These are phyloP conservation scores for Aspergillus sclerotialis DNA, from an alignment of 2,329 filamentous ascomycete genomes.

Conservation along the genomic window DNA sequence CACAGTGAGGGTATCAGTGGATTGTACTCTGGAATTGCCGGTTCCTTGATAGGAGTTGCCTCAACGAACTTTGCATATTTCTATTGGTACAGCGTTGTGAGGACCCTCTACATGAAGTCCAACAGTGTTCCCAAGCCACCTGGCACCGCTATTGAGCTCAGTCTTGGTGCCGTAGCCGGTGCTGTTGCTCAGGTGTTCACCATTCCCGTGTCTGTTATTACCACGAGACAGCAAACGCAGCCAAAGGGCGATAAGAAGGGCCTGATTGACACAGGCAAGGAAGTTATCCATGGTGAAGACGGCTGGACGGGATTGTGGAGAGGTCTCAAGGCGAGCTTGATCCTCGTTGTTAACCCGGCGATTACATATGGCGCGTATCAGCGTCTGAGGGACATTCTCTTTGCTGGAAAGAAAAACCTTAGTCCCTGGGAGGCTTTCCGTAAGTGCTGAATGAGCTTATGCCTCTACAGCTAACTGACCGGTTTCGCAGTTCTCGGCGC, in stretches of 20 bases:
- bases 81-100: constrained; percentile 93
- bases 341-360: constrained; percentile 90
- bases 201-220: constrained; percentile 91
- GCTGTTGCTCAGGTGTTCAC: constrained; percentile 92
- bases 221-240: constrained; percentile 92
- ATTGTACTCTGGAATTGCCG: constrained; percentile 82
- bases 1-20: constrained; percentile 72
- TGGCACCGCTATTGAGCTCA: constrained; percentile 73
- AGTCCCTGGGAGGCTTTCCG: constrained; percentile 84
- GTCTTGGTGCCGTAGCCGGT: constrained; percentile 78
- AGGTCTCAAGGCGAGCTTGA: constrained; percentile 89
- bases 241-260: constrained; percentile 76
- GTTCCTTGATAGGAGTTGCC: constrained; percentile 81
- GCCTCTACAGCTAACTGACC: constrained; percentile 7
- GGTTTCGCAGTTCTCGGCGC: constrained; percentile 68
- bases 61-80: constrained; percentile 99
- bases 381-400: constrained; percentile 69
- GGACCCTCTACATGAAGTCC: constrained; percentile 65
- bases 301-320: constrained; percentile 86
- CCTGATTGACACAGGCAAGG: constrained; percentile 75
- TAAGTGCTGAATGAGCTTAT: constrained; percentile 48
- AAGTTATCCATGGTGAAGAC: constrained; percentile 86
- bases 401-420: constrained; percentile 67
- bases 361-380: constrained; percentile 98
- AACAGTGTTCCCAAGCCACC: constrained; percentile 56